Percentiles rank a stretch among this genome's conserved stretches.
Conservation (phyloP, 2,329 filamentous ascomycete genomes). For the Sarocladium oryzae region DNA sequence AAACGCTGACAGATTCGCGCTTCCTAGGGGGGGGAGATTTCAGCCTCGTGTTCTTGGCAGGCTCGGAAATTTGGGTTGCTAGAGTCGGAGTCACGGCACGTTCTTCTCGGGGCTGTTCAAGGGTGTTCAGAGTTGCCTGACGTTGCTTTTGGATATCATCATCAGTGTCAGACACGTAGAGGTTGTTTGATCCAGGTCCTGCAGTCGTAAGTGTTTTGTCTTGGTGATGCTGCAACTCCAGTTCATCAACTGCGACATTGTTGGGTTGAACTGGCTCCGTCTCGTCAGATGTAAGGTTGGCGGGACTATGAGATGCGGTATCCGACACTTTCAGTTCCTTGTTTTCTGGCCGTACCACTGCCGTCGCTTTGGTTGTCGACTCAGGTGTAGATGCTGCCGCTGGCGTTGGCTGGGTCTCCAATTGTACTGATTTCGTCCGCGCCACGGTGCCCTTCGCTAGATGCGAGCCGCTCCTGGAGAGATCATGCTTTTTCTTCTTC, state of each 20-base stretch:
- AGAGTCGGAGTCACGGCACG: neutral
- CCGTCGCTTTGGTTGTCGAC: slow-evolving; percentile 11
- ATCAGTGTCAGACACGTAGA: neutral
- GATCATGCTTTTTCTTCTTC: slow-evolving; percentile 32
- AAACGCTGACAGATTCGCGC: slow-evolving; percentile 1
- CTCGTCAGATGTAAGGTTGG: neutral
- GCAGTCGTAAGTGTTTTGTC: neutral
- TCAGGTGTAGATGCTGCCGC: slow-evolving; percentile 33
- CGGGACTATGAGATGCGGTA: neutral
- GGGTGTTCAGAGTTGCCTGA: neutral
- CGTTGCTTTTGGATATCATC: neutral
- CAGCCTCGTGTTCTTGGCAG: slow-evolving; percentile 14
- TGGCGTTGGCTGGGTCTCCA: slow-evolving; percentile 20
- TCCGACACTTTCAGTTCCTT: neutral
- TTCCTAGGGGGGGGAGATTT: slow-evolving; percentile 7
- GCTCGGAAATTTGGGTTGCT: neutral
- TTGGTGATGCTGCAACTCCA: slow-evolving; percentile 2
- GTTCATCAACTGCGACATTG: neutral
- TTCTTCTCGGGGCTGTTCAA: slow-evolving; percentile 8
- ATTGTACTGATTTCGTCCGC: slow-evolving; percentile 27
- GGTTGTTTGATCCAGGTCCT: neutral
- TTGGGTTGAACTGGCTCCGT: neutral
- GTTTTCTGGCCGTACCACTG: neutral
- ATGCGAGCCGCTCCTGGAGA: slow-evolving; percentile 37
- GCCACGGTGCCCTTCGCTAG: slow-evolving; percentile 47